phyloP scores from a whole-genome alignment of 1,284 basidiomycete species.

The Cutaneotrichosporon daszewskae region DNA sequence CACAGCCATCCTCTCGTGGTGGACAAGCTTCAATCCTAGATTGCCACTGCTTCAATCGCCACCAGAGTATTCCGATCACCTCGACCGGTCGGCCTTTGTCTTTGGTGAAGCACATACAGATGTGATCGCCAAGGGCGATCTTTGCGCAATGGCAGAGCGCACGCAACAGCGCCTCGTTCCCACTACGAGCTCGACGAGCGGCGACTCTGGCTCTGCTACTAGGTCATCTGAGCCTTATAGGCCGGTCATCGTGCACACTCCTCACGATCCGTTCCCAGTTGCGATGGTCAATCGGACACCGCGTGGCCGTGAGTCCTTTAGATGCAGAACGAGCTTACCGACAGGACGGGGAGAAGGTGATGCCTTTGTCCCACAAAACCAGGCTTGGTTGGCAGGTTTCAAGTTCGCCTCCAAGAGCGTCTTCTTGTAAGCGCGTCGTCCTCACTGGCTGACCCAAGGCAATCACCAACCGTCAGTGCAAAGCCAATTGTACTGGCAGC shows the following conservation, averaged over 20 bases:
- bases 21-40: slow-evolving; percentile 54
- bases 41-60: slow-evolving; percentile 51
- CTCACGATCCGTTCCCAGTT: slow-evolving; percentile 61
- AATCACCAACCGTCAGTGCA: slow-evolving; percentile 67
- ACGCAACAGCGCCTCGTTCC: slow-evolving; percentile 19
- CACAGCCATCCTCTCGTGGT: slow-evolving; percentile 62
- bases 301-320: slow-evolving; percentile 50
- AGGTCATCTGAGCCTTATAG: no score
- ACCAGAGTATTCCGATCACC: slow-evolving; percentile 8
- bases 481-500: slow-evolving; percentile 59
- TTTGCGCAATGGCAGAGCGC: slow-evolving; percentile 15
- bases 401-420: slow-evolving; percentile 59
- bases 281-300: slow-evolving; percentile 63
- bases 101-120: slow-evolving; percentile 25
- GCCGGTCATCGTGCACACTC: slow-evolving; percentile 53
- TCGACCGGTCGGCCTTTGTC: slow-evolving; percentile 6
- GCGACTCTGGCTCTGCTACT: no score
- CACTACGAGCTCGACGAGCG: slow-evolving; percentile 4
- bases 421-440: slow-evolving; percentile 55
- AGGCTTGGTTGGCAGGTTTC: slow-evolving; percentile 64
- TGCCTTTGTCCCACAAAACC: slow-evolving; percentile 55
- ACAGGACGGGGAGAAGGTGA: slow-evolving; percentile 29
- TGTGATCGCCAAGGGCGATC: slow-evolving; percentile 19
- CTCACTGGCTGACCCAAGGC: slow-evolving; percentile 44
- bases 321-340: background rate